Percentiles rank a stretch among this genome's conserved stretches.
These are phyloP conservation scores for Paraconiothyrium sp. DNA, from an alignment of 2,329 filamentous ascomycete genomes.

Conservation along the genomic window DNA sequence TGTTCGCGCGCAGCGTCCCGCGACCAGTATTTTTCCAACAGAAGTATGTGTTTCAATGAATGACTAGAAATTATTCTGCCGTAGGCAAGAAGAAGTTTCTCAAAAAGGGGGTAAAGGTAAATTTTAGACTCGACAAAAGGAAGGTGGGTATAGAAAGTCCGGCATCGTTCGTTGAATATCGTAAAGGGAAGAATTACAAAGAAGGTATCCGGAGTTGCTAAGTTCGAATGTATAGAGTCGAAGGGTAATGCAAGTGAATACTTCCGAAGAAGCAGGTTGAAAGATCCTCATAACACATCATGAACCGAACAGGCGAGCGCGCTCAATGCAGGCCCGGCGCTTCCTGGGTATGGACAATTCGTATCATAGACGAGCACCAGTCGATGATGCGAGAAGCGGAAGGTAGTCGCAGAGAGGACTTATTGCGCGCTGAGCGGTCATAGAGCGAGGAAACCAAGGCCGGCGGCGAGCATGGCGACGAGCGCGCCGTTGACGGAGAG, in stretches of 20 bases:
- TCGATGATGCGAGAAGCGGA: constrained; percentile 41
- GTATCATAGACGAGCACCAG: constrained; percentile 44
- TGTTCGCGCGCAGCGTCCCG: constrained; percentile 10
- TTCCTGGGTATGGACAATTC: constrained; percentile 24
- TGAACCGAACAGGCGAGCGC: constrained; percentile 22
- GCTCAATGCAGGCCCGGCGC: constrained; percentile 28
- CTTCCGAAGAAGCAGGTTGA: constrained; percentile 18
- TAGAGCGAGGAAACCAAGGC: constrained; percentile 47
- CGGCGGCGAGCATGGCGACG: constrained; percentile 42
- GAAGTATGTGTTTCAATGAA: neutral
- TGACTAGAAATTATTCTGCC: constrained; percentile 23
- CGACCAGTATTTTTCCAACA: constrained; percentile 13
- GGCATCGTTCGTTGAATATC: constrained; percentile 31
- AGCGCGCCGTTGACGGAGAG: constrained; percentile 43
- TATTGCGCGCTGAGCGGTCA: constrained; percentile 32
- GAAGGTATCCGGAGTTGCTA: constrained; percentile 29
- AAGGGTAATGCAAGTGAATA: constrained; percentile 23
- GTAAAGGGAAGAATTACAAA: constrained; percentile 41
- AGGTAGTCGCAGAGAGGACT: constrained; percentile 16
- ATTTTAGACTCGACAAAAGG: constrained; percentile 21
- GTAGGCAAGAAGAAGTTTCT: constrained; percentile 16
- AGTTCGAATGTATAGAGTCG: constrained; percentile 25
- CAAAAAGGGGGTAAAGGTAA: constrained; percentile 11
- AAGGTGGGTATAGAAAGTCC: constrained; percentile 29
- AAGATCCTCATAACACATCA: constrained; percentile 35